Percentiles rank a stretch among this genome's conserved stretches.
Evolutionary conservation across 2,329 filamentous ascomycete genomes (phyloP).

Genomic region (Pseudogymnoascus sp.): DNA sequence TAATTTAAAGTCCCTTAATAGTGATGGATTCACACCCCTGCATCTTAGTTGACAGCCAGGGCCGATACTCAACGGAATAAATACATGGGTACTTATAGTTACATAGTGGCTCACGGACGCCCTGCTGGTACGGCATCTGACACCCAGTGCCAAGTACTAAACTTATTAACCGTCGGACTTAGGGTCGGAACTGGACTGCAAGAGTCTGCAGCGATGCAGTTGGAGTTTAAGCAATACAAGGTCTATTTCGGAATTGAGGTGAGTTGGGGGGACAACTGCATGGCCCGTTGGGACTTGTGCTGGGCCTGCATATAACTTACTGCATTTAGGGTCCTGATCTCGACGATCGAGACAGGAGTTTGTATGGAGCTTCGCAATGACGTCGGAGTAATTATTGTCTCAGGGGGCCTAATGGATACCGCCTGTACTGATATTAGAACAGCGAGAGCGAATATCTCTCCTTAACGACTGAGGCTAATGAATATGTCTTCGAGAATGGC

Average conservation of each 20-base stretch:
- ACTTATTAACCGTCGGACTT: not conserved
- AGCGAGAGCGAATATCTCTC: constrained; percentile 1
- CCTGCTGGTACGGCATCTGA: not conserved
- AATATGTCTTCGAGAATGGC: constrained; percentile 12
- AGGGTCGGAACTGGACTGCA: not conserved
- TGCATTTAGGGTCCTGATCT: not conserved
- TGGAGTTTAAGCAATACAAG: not conserved
- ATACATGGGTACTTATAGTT: not conserved
- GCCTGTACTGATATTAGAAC: not conserved
- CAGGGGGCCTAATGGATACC: not conserved
- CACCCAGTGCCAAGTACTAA: not conserved
- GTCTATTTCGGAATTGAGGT: not conserved
- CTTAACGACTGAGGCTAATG: not conserved
- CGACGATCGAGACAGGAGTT: not conserved
- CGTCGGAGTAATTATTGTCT: not conserved
- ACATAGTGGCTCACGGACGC: not conserved
- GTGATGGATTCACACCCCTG: not conserved
- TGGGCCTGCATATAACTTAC: not conserved
- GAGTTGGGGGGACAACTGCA: not conserved
- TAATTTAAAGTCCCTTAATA: not conserved
- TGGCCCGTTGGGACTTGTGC: not conserved
- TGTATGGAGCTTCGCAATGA: not conserved
- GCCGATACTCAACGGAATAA: not conserved
- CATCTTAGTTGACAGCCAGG: not conserved
- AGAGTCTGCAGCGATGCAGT: not conserved